Percentiles rank a stretch among this genome's conserved stretches.
Evolutionary conservation across 1,139 yeast genomes (phyloP).

Genomic region (Lodderomyces metapsilosis): DNA sequence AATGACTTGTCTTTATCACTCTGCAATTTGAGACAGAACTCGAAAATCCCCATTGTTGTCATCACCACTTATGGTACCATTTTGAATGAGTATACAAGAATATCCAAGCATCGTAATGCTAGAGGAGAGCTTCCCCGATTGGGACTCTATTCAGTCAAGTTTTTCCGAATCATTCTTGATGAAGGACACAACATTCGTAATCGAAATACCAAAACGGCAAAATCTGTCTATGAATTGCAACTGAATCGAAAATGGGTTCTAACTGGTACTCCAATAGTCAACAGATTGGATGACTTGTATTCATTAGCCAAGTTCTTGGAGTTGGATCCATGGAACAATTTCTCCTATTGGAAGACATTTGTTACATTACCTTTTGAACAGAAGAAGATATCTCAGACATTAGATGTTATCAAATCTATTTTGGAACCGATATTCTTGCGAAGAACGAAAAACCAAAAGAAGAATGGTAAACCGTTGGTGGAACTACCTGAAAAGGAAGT

Average conservation of each 20-base stretch:
- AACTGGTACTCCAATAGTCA: constrained; percentile 94
- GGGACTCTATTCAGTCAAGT: constrained; percentile 73
- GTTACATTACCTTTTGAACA: constrained; percentile 81
- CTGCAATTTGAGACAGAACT: constrained; percentile 25
- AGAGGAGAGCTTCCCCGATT: constrained; percentile 32
- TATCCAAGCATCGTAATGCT: constrained; percentile 29
- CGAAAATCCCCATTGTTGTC: constrained; percentile 64
- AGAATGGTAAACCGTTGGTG: constrained; percentile 73
- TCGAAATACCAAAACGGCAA: constrained; percentile 75
- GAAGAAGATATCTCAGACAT: constrained; percentile 66
- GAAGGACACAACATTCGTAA: constrained; percentile 93
- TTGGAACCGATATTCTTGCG: constrained; percentile 81
- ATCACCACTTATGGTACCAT: constrained; percentile 89
- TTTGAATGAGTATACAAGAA: constrained; percentile 62
- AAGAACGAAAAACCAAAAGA: constrained; percentile 82
- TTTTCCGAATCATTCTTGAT: constrained; percentile 78
- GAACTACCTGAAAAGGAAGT: constrained; percentile 77
- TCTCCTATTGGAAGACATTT: constrained; percentile 86
- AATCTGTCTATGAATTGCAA: constrained; percentile 65
- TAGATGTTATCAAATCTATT: constrained; percentile 81
- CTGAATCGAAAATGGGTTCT: constrained; percentile 79
- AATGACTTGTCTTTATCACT: constrained; percentile 46
- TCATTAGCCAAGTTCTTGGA: constrained; percentile 73
- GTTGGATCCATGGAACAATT: constrained; percentile 87
- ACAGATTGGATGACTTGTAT: constrained; percentile 81